Base-by-base conservation (phyloP, 192 early-diverging fungal species). In the Rhizophagus sp. region DNA sequence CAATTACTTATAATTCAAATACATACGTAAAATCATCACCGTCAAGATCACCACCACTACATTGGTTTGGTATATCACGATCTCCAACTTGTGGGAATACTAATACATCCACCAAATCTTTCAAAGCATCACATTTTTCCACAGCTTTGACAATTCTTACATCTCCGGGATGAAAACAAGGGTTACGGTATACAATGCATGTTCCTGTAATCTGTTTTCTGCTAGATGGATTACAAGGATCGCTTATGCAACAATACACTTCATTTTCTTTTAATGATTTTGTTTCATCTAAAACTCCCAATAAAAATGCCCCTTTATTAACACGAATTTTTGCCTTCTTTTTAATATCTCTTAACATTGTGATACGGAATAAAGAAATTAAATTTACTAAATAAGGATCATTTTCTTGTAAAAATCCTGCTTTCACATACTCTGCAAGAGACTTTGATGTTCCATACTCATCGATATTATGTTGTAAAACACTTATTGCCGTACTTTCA, bases 21-120 rank as follows among this genome's bases (percentile, higher is more conserved):
- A 41, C 86, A 81, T 84, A 92, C 89, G 88, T 91, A 79, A 80
- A 92, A 79, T 89, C 88, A 85, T 96, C 95, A 34, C 95, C 95
- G 75, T 95, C 95, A 9, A 96, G 80, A 85, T 96, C 95, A 10
- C 95, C 95, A 57, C 95, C 95, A 75, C 88, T 88, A 74, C 94
- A 92, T 90, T 91, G 90, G 62, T 89, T 93, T 0, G 93, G 92
- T 36, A 94, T 84, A 73, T 91, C 90, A 6, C 95, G 87, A 7
- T 86, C 71, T 0, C 95, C 95, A 27, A 86, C 80, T 39, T 88
- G 83, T n/a, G 91, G 88, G 76, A 96, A 96, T 0, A 95, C 95
- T 2, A 96, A 82, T 2, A 95, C 94, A 79, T 95, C 91, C 9
- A 78, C 72, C 3, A 92, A 76, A 78, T 91, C 77, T 27, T 44